Base-by-base conservation (phyloP, 371 early-diverging fungal genomes). In the Mucor velutinosus region DNA sequence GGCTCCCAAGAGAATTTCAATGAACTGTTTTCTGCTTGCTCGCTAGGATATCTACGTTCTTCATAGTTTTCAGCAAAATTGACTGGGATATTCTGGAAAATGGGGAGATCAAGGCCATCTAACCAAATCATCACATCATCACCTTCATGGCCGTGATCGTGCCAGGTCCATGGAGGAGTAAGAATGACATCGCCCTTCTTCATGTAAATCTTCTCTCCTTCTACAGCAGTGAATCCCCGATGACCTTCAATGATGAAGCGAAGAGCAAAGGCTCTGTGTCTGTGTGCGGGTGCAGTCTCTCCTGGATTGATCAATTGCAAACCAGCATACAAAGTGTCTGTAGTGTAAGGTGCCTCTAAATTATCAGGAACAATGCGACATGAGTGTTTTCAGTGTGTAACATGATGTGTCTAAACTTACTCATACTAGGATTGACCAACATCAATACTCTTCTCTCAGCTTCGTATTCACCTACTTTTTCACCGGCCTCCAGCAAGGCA, bases 91-190 rank as follows among this genome's bases (percentile, higher is more conserved):
- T 72, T 43, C 56, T 72, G 72, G 45, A 72, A 72, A n/a, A 72
- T 64, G 25, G 72, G 72, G 45, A 72, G 72, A 35, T 72, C 72
- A 56, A 72, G 68, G 23, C 72, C 72, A 41, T 72, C 72, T 21
- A 72, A 57, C 72, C 72, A 72, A 21, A 72, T 72, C 72, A 72
- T 72, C 32, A 68, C 68, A 60, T 72, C 68, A 15, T 68, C 60
- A 29, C 72, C 72, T 68, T 72, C 72, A 21, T 72, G 72, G 7
- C 72, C 72, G 21, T 72, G 72, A 49, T 72, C 72, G 21, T 72
- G 72, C 72, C 72, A 72, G 7, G 57, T 53, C 72, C 72, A 72
- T 56, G 72, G 64, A 45, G 72, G 72, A 29, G 72, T 72, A 19
- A 72, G 51, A 43, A 72, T 72, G 45, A 72, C 72, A 58, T 72